Evolutionary conservation across 2,329 filamentous ascomycete species (phyloP), one percentile per base, ranked within the genome.

Genomic region (Sporothrix protearum): DNA sequence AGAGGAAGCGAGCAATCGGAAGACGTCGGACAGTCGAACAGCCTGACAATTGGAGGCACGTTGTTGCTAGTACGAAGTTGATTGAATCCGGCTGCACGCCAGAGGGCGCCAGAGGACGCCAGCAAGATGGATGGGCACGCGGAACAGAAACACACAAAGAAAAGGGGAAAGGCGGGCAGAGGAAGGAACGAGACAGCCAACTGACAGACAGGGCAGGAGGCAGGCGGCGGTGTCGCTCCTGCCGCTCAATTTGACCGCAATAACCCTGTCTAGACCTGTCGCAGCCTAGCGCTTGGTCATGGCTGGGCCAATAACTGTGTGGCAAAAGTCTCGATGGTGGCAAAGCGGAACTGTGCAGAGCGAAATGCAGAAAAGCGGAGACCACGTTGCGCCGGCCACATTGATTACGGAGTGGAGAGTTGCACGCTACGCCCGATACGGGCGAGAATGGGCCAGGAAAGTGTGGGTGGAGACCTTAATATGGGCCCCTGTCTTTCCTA

Each of bases 251-350:
- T 51, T 70, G 36, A 63, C 25, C 25, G 12, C 16, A 45, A n/a
- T n/a, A n/a, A 53, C 22, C 45, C 36, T 39, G 57, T 45, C 69
- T 64, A 70, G 59, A 36, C 55, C 68, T 39, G 68, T 63, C 55
- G n/a, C 69, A 64, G 57, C 55, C 59, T 64, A 53, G 57, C 59
- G 45, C 69, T 25, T 49, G 53, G 12, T n/a, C 39, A 59, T 14
- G 49, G 19, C 39, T 36, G 28, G 68, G 68, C 68, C 68, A 63
- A 70, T 70, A 42, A 28, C 19, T 8, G 55, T 36, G 68, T 63
- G 55, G 68, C 68, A 70, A 70, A 69, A 70, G n/a, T 30, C 51
- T 30, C 49, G 9, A n/a, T 70, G 69, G 69, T 70, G 69, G 69
- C 69, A 64, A 70, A 70, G 25, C 57, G 57, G 47, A 70, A 49